Evolutionary conservation across 306 rosid genomes (phyloP).

Genomic region (Quercus dentata): DNA sequence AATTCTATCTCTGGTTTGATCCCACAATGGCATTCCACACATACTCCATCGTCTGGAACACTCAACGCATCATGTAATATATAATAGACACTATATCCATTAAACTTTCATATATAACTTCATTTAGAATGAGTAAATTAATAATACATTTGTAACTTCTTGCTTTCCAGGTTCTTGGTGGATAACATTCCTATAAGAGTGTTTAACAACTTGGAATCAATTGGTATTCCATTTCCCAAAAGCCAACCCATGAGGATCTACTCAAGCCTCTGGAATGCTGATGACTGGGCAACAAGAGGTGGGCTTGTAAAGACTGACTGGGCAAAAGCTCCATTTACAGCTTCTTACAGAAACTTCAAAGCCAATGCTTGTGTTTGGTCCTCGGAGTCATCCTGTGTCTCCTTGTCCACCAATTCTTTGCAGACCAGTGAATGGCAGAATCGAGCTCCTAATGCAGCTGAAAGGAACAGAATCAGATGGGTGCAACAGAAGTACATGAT

Average conservation of each 20-base stretch:
- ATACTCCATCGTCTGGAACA: slow-evolving; percentile 40
- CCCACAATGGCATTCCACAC: slow-evolving; percentile 45
- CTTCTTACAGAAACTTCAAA: slow-evolving; percentile 38
- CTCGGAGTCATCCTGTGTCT: slow-evolving; percentile 9
- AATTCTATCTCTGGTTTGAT: slow-evolving; percentile 48
- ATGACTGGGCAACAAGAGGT: slow-evolving; percentile 53
- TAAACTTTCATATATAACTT: not conserved
- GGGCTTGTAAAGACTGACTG: slow-evolving; percentile 49
- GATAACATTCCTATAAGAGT: slow-evolving; percentile 35
- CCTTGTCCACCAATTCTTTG: not conserved
- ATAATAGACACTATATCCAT: not conserved
- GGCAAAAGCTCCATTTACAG: slow-evolving; percentile 48
- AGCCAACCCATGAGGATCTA: slow-evolving; percentile 43
- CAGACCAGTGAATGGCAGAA: slow-evolving; percentile 11
- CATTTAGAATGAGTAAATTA: not conserved
- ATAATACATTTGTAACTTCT: not conserved
- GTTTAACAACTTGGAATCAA: slow-evolving; percentile 34
- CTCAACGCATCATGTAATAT: slow-evolving; percentile 37
- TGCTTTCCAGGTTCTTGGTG: slow-evolving; percentile 30
- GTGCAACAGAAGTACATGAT: slow-evolving; percentile 48
- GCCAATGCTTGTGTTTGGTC: slow-evolving; percentile 30
- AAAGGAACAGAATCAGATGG: slow-evolving; percentile 40
- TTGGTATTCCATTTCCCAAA: slow-evolving; percentile 29
- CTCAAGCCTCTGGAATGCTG: slow-evolving; percentile 46
- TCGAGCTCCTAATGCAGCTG: slow-evolving; percentile 31